phyloP scores from a whole-genome alignment of 352 stramenopile species.

The Phytophthora boehmeriae region DNA sequence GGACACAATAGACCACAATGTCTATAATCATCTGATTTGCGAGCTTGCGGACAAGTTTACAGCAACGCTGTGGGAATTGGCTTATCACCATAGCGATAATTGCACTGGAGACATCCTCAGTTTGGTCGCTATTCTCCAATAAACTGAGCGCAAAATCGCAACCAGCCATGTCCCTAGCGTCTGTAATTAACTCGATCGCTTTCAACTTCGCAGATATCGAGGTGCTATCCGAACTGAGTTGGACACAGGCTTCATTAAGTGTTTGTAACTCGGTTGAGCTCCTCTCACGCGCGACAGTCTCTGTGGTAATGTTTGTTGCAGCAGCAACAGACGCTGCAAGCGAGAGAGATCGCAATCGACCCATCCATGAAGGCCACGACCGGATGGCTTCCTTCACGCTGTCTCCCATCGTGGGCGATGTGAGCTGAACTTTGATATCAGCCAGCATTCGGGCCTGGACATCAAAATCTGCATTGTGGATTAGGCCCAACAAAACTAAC shows the following conservation, averaged over 20 bases:
- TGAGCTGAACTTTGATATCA: constrained; percentile 60
- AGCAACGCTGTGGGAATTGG: constrained; percentile 50
- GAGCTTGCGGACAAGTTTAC: constrained; percentile 50
- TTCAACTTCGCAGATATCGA: constrained; percentile 53
- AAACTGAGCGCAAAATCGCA: constrained; percentile 69
- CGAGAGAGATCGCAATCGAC: constrained; percentile 48
- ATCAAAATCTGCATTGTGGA: constrained; percentile 49
- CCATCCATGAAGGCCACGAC: constrained; percentile 75
- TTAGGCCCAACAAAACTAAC: constrained; percentile 54
- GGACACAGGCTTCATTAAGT: constrained; percentile 59
- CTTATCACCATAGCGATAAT: constrained; percentile 60
- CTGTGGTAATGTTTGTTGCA: constrained; percentile 8
- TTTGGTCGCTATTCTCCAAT: constrained; percentile 52
- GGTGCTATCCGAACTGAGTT: constrained; percentile 59
- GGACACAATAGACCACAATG: constrained; percentile 71
- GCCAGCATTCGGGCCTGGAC: constrained; percentile 59
- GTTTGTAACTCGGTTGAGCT: constrained; percentile 34
- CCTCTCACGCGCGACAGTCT: constrained; percentile 9
- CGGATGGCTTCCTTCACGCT: constrained; percentile 71
- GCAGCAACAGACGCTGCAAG: constrained; percentile 23
- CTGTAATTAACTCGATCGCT: constrained; percentile 59
- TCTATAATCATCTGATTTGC: constrained; percentile 69
- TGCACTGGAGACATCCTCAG: constrained; percentile 43
- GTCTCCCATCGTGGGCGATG: constrained; percentile 48
- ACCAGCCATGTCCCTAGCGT: constrained; percentile 40